Percentiles rank a stretch among this genome's conserved stretches.
These are phyloP conservation scores for Nicotiana undulata DNA, from an alignment of 257 asterid genomes.

Conservation along the genomic window DNA sequence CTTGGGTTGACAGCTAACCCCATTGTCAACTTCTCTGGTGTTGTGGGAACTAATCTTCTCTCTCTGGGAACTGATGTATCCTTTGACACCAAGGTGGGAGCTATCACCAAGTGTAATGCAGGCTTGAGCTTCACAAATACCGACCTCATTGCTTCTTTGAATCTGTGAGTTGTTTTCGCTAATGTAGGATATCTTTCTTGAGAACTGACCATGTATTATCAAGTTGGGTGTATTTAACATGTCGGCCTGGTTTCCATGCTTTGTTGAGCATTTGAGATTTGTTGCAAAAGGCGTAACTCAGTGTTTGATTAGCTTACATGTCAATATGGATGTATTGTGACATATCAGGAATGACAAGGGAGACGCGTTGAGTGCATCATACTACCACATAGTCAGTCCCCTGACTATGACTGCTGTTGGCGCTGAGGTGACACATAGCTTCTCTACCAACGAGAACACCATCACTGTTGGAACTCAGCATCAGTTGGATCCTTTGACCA, in stretches of 20 bases:
- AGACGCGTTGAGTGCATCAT: conserved; percentile 5
- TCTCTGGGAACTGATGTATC: conserved; percentile 5
- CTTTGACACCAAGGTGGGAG: neutral
- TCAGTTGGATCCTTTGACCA: conserved; percentile 6
- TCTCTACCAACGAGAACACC: neutral
- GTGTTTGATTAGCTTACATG: neutral
- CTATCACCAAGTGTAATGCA: conserved; percentile 6
- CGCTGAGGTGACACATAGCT: neutral
- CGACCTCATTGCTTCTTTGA: neutral
- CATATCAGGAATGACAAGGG: conserved; percentile 3
- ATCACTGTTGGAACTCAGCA: conserved; percentile 6
- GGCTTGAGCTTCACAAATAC: conserved; percentile 2
- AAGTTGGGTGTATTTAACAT: neutral
- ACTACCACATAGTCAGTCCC: conserved; percentile 5
- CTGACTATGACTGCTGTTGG: neutral
- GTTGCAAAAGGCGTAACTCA: neutral
- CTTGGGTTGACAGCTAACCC: conserved; percentile 4
- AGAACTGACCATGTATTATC: neutral
- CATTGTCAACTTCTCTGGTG: conserved; percentile 4
- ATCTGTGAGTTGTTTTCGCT: neutral
- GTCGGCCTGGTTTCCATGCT: neutral
- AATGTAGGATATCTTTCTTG: neutral
- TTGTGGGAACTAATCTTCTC: neutral
- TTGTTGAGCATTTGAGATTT: neutral
- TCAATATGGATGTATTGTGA: neutral